These are phyloP conservation scores for Leucoagaricus sp. DNA, from an alignment of 1,284 basidiomycete genomes.

Conservation along the genomic window DNA sequence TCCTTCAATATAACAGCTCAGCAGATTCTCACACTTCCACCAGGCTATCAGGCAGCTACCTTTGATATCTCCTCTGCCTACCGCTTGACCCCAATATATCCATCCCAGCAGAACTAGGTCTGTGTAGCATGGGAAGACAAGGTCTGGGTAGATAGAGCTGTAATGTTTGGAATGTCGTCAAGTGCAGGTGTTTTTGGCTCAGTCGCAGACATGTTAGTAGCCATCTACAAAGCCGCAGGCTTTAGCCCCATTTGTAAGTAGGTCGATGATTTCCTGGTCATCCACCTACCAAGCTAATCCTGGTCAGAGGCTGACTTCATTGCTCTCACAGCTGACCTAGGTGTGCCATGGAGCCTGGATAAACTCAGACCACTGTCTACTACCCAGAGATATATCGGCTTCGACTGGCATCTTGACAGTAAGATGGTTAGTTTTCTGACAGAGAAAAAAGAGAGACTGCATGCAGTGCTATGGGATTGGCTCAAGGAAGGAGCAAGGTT, in stretches of 20 bases:
- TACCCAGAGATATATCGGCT: slow-evolving; percentile 36
- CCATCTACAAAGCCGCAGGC: slow-evolving; percentile 28
- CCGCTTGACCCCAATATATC: slow-evolving; percentile 33
- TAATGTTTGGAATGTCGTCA: too few relatives aligned
- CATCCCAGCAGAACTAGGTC: too few relatives aligned
- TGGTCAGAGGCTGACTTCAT: too few relatives aligned
- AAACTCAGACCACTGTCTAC: slow-evolving; percentile 31
- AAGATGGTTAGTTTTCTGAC: slow-evolving; percentile 29
- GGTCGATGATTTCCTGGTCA: slow-evolving; percentile 43
- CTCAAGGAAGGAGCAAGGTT: too few relatives aligned
- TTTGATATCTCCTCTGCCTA: slow-evolving; percentile 42
- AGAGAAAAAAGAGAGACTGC: too few relatives aligned
- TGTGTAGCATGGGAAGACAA: too few relatives aligned
- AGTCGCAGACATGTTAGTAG: slow-evolving; percentile 37
- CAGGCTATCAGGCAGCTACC: slow-evolving; percentile 26
- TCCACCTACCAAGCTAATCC: slow-evolving; percentile 24
- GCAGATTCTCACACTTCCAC: slow-evolving; percentile 17
- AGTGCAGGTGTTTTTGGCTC: slow-evolving; percentile 39
- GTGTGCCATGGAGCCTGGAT: too few relatives aligned
- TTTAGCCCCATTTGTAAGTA: slow-evolving; percentile 35
- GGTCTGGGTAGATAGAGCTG: too few relatives aligned
- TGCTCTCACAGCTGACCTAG: too few relatives aligned
- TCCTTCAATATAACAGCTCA: too few relatives aligned
- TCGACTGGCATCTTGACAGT: too few relatives aligned
- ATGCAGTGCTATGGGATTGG: too few relatives aligned